Percentiles rank a stretch among this genome's conserved stretches.
Conservation (phyloP, 2,329 filamentous ascomycete species). For the Grosmannia serpens region DNA sequence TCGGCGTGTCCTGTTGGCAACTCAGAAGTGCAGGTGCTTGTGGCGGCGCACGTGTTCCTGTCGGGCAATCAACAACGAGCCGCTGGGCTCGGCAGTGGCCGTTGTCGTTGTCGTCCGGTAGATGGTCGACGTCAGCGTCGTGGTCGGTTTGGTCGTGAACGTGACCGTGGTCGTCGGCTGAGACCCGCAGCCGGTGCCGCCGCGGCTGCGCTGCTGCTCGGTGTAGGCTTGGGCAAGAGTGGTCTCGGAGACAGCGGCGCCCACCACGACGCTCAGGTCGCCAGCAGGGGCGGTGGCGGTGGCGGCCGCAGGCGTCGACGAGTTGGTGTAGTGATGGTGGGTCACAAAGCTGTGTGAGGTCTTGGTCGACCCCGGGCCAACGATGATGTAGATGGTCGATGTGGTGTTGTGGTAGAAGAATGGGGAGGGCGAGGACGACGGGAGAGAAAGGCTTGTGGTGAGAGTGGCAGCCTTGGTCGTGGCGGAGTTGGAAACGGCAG, state of each 20-base stretch:
- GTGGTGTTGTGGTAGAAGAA: too few species aligned
- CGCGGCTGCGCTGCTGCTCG: too few species aligned
- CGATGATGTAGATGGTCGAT: too few species aligned
- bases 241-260: not conserved
- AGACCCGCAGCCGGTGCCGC: too few species aligned
- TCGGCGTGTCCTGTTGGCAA: not conserved
- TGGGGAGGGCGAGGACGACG: too few species aligned
- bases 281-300: not conserved
- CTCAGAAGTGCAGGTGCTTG: not conserved
- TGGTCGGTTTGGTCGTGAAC: not conserved
- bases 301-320: not conserved
- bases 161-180: not conserved
- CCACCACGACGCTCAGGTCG: not conserved
- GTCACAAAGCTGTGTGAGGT: too few species aligned
- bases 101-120: not conserved
- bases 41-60: not conserved
- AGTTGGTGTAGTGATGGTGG: not conserved
- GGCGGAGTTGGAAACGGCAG: not conserved
- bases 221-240: too few species aligned
- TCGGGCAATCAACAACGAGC: not conserved
- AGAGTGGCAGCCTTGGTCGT: too few species aligned
- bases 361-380: too few species aligned
- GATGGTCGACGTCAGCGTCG: not conserved
- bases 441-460: too few species aligned
- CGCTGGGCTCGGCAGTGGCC: not conserved